These are phyloP conservation scores for Plasmodium chabaudi DNA, from an alignment of 169 alveolate species.

Conservation along the genomic window DNA sequence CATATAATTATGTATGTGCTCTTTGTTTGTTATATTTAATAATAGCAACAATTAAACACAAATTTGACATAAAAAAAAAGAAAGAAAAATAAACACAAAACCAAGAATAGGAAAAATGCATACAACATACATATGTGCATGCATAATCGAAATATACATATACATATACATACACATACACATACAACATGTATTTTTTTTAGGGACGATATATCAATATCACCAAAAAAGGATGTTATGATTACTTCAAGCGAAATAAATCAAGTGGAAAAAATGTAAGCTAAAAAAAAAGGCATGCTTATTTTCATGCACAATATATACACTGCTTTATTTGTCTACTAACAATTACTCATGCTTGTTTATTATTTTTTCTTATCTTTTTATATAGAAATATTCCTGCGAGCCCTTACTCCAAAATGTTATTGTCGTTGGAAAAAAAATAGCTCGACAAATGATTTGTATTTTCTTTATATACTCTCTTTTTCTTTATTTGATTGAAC, in stretches of 20 bases:
- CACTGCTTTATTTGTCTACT: background rate
- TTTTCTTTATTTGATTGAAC: background rate
- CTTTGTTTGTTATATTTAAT: too few relatives aligned
- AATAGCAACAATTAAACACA: too few relatives aligned
- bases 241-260: conserved; percentile 70
- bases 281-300: too few relatives aligned
- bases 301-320: background rate
- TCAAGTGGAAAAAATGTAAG: conserved; percentile 76
- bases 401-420: conserved; percentile 48
- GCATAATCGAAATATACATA: too few relatives aligned
- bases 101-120: too few relatives aligned
- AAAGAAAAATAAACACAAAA: too few relatives aligned
- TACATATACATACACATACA: too few relatives aligned
- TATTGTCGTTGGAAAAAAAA: conserved; percentile 27
- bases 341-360: background rate
- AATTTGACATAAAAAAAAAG: too few relatives aligned
- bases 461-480: conserved; percentile 6
- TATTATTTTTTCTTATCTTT: background rate
- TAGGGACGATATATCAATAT: conserved; percentile 72
- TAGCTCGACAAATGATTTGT: background rate
- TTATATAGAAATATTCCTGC: conserved; percentile 36
- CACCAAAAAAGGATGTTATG: conserved; percentile 67
- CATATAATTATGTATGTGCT: too few relatives aligned
- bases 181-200: background rate
- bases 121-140: too few relatives aligned